Conservation (phyloP, 1,284 basidiomycete genomes). For the Flammula alnicola region DNA sequence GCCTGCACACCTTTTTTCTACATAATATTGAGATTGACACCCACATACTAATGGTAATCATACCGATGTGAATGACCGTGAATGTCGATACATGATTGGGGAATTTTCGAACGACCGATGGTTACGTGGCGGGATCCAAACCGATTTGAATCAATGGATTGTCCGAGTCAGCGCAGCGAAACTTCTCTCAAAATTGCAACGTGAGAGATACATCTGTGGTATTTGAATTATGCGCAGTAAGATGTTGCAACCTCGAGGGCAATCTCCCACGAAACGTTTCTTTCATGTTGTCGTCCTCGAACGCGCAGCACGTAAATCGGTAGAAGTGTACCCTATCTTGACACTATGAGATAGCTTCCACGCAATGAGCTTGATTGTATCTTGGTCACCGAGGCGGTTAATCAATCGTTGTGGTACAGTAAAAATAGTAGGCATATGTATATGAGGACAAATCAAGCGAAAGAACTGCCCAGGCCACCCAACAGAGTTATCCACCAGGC, state of each 20-base stretch:
- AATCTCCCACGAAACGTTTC: not conserved
- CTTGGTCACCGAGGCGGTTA: not conserved
- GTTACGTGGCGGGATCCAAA: not conserved
- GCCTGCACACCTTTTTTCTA: no score
- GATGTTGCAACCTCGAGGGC: not conserved
- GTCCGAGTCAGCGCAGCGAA: constrained; percentile 2
- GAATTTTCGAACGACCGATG: no score
- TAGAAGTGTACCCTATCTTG: not conserved
- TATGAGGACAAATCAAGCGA: constrained; percentile 49
- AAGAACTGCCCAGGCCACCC: constrained; percentile 63
- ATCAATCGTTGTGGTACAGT: not conserved
- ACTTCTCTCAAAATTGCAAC: not conserved
- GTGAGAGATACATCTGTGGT: not conserved
- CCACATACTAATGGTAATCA: no score
- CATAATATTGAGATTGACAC: no score
- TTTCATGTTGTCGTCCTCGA: constrained; percentile 1
- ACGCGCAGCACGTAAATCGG: constrained; percentile 3
- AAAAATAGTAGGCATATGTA: no score
- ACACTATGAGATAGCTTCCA: not conserved
- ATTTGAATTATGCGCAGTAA: not conserved
- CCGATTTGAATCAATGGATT: not conserved
- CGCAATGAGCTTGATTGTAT: not conserved
- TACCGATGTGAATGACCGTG: no score
- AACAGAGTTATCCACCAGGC: constrained; percentile 89
- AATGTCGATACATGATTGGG: no score